Evolutionary conservation across 306 rosid species (phyloP).

Genomic region (Medicago truncatula): MtrunA17r5.0-ANR NC_053043.1:16484501-16485000

Average conservation of each 20-base stretch:
- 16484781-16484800: constrained; percentile 5
- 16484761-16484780: constrained; percentile 16
- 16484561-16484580: background rate
- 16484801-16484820: constrained; percentile 24
- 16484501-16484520: background rate
- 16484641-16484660: background rate
- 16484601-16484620: background rate
- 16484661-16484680: too few relatives aligned
- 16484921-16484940: constrained; percentile 36
- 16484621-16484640: background rate
- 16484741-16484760: constrained; percentile 1
- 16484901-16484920: background rate
- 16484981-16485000: constrained; percentile 72
- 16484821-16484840: background rate
- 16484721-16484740: constrained; percentile 13
- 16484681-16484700: background rate
- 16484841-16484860: constrained; percentile 12
- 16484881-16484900: constrained; percentile 32
- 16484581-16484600: background rate
- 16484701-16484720: background rate
- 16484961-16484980: constrained; percentile 64
- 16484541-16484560: background rate
- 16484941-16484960: constrained; percentile 65
- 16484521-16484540: background rate
- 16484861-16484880: constrained; percentile 29